phyloP scores from a whole-genome alignment of 2,329 filamentous ascomycete genomes.

The Fusarium falciforme region DNA sequence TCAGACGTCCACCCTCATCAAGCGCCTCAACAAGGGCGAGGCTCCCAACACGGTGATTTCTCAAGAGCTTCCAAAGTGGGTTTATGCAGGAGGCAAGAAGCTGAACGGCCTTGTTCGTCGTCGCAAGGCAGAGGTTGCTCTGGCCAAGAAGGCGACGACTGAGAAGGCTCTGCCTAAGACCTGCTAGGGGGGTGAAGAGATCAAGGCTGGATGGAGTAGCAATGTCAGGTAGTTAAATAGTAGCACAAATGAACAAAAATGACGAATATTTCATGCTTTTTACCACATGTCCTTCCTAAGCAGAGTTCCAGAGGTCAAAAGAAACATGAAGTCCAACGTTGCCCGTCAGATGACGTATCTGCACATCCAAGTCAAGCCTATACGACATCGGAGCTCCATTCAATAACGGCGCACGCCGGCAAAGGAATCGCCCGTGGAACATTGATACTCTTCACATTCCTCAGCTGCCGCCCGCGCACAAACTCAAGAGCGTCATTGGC shows the following conservation, averaged over 20 bases:
- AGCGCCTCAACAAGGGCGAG: constrained; percentile 28
- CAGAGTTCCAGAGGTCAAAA: background rate
- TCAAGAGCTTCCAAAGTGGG: constrained; percentile 62
- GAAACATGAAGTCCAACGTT: background rate
- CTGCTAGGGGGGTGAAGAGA: background rate
- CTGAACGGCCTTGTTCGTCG: constrained; percentile 55
- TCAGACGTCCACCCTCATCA: constrained; percentile 50
- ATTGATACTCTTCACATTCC: background rate
- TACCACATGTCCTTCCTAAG: background rate
- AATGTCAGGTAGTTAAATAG: background rate
- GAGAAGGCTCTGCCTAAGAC: constrained; percentile 22
- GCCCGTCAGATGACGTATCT: background rate
- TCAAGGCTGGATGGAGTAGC: background rate
- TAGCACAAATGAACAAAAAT: background rate
- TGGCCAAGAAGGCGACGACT: constrained; percentile 40
- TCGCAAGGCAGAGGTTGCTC: constrained; percentile 56
- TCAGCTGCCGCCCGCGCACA: background rate
- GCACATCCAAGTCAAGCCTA: background rate
- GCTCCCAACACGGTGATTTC: constrained; percentile 50
- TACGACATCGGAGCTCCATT: background rate
- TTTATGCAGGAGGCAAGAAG: constrained; percentile 52
- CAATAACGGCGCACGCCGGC: background rate
- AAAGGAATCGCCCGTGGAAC: background rate
- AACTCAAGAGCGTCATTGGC: background rate
- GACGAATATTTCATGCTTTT: too few relatives aligned